Conservation (phyloP, 2,329 filamentous ascomycete genomes). For the Calonectria honghensis region DNA sequence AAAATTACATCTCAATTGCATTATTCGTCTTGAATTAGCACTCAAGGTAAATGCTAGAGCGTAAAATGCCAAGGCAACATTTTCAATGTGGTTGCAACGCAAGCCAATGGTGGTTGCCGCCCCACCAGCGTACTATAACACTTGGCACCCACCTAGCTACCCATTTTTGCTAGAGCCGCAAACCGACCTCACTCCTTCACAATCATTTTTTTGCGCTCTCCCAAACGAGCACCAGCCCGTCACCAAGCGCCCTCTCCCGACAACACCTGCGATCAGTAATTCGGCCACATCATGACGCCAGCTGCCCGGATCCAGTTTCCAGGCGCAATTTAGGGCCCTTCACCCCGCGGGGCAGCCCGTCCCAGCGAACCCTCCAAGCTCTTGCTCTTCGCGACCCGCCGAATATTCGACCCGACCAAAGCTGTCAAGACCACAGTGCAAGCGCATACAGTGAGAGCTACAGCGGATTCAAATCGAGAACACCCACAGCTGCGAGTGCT, state of each 20-base stretch:
- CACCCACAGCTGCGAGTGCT: background rate
- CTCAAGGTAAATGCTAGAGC: background rate
- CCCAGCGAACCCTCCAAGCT: too few species aligned
- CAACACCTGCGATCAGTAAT: background rate
- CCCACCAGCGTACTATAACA: background rate
- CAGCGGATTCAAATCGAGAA: background rate
- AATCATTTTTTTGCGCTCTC: slow-evolving; percentile 40
- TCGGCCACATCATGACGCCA: background rate
- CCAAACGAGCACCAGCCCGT: background rate
- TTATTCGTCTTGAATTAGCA: background rate
- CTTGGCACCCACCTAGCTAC: slow-evolving; percentile 39
- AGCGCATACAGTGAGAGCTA: background rate
- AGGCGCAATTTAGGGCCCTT: background rate
- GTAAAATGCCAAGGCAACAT: background rate
- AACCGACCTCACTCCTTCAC: slow-evolving; percentile 48
- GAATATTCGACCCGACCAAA: background rate
- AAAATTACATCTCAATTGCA: background rate
- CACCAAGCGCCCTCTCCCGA: background rate
- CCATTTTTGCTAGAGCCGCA: slow-evolving; percentile 40
- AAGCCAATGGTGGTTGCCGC: slow-evolving; percentile 7
- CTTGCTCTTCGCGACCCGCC: background rate
- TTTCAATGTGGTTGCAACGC: background rate
- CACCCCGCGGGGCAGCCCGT: background rate
- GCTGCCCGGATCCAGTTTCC: background rate
- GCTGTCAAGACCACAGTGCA: background rate